phyloP scores from a whole-genome alignment of 2,329 filamentous ascomycete genomes.

The Pseudogymnoascus sp. region DNA sequence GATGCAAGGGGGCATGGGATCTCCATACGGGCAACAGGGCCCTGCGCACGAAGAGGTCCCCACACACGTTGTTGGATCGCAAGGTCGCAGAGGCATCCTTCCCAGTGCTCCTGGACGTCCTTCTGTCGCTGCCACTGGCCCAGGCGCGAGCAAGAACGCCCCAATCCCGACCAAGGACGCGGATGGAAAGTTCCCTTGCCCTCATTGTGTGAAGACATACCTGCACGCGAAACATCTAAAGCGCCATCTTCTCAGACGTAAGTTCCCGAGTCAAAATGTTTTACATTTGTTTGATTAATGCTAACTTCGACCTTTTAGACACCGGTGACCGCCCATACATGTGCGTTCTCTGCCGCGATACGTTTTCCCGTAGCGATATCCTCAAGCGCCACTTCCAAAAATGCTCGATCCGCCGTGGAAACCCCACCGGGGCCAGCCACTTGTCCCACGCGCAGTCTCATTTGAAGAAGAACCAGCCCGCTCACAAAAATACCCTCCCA shows the following conservation, averaged over 20 bases:
- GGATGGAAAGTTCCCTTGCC: constrained; percentile 96
- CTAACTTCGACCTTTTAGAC: constrained; percentile 48
- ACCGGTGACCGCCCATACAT: constrained; percentile 97
- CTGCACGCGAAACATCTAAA: constrained; percentile 96
- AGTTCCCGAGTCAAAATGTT: constrained; percentile 39
- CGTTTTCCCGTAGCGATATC: constrained; percentile 95
- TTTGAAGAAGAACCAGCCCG: constrained; percentile 65
- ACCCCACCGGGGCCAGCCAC: constrained; percentile 90
- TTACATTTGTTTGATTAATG: constrained; percentile 17
- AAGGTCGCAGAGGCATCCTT: constrained; percentile 83
- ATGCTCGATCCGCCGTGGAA: constrained; percentile 91
- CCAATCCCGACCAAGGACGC: constrained; percentile 90
- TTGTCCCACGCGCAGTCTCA: constrained; percentile 87
- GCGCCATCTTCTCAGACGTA: constrained; percentile 90
- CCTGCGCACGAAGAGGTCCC: constrained; percentile 57
- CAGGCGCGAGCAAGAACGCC: constrained; percentile 64
- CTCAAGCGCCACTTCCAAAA: constrained; percentile 99
- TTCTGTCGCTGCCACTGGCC: constrained; percentile 63
- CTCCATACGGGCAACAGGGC: constrained; percentile 52
- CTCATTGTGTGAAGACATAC: constrained; percentile 97
- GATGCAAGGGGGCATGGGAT: constrained; percentile 45
- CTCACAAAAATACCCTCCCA: constrained; percentile 45
- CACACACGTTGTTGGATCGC: constrained; percentile 89
- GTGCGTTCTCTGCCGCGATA: constrained; percentile 96
- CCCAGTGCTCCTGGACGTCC: constrained; percentile 84